Base-by-base conservation (phyloP, 192 early-diverging fungal genomes). In the Backusella psychrophila region DNA sequence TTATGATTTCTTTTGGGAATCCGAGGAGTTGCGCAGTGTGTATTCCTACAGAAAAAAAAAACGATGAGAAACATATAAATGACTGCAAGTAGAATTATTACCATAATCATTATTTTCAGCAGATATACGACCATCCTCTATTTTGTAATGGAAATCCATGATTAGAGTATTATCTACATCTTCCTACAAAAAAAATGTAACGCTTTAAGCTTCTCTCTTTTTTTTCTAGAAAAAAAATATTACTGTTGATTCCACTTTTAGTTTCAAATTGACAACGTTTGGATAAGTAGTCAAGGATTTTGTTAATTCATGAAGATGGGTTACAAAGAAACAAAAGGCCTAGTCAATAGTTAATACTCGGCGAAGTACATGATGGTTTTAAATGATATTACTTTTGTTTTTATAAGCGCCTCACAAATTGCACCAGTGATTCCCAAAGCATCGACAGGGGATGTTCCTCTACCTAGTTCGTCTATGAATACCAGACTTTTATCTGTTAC, bases 391-490 rank as follows among this genome's bases (percentile, higher is more conserved):
- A 75, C 93, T 91, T 26, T 83, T 63, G 49, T 86, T 85, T 89
- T 84, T 63, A 90, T 85, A 21, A 94, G 66, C 36, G 90, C 81
- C 71, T 87, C 77, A 11, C 93, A 80, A 0, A 89, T 90, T 1
- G 93, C 90, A 69, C 90, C 93, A 3, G 93, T 91, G 42, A 94
- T 87, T 26, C 91, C 87, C 7, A 92, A 83, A 6, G 92, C 93
- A 65, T 94, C 93, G 17, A 85, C 49, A 4, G 90, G 92, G 0
- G 89, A 81, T 69, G 89, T 91, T 65, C 88, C 81, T 82, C 96
- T 77, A 14, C 96, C 97, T 23, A 98, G 89, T 85, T 98, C 97
- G 80, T 98, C 97, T 77, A 98, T 93, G 59, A 97, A 80, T 0
- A 98, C 89, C 67, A 98, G 79, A 46, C 90, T 91, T 53, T 87